These are phyloP conservation scores for Ilyonectria mors-panacis DNA, from an alignment of 2,329 filamentous ascomycete genomes.

Conservation along the genomic window DNA sequence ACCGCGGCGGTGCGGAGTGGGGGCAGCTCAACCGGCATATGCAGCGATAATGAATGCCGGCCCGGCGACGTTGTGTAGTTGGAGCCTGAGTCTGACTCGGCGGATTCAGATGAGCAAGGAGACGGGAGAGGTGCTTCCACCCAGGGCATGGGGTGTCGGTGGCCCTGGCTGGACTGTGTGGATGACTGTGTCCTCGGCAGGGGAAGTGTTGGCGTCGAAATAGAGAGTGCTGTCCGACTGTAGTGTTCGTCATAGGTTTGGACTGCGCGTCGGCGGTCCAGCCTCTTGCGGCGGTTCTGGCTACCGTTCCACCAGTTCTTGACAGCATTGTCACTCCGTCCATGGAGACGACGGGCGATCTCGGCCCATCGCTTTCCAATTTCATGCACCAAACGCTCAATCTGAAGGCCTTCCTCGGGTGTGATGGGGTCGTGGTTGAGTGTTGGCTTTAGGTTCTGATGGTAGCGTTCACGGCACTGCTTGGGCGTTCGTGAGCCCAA, in stretches of 20 bases:
- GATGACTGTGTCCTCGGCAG: conserved; percentile 34
- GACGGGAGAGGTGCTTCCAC: conserved; percentile 55
- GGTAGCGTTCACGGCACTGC: conserved; percentile 94
- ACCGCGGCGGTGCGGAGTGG: conserved; percentile 43
- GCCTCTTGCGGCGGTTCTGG: conserved; percentile 82
- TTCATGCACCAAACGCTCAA: conserved; percentile 82
- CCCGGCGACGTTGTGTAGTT: conserved; percentile 73
- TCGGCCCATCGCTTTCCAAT: conserved; percentile 94
- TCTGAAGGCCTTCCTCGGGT: conserved; percentile 77
- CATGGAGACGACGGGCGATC: conserved; percentile 85
- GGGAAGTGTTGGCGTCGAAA: conserved; percentile 41
- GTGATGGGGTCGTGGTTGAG: conserved; percentile 83
- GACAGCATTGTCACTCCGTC: conserved; percentile 93
- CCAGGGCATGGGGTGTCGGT: conserved; percentile 45
- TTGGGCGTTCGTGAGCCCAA: conserved; percentile 88
- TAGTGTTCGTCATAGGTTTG: conserved; percentile 44
- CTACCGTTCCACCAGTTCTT: conserved; percentile 99
- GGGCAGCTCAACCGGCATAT: conserved; percentile 61
- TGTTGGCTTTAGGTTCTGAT: conserved; percentile 89
- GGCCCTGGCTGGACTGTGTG: conserved; percentile 34
- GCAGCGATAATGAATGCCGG: conserved; percentile 53
- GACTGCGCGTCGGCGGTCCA: conserved; percentile 56
- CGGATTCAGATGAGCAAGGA: conserved; percentile 61
- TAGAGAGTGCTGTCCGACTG: conserved; percentile 50
- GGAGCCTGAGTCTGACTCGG: conserved; percentile 77